Percentiles rank a stretch among this genome's conserved stretches.
Evolutionary conservation across 352 stramenopile species (phyloP).

Genomic region (Globisporangium paroecandrum): DNA sequence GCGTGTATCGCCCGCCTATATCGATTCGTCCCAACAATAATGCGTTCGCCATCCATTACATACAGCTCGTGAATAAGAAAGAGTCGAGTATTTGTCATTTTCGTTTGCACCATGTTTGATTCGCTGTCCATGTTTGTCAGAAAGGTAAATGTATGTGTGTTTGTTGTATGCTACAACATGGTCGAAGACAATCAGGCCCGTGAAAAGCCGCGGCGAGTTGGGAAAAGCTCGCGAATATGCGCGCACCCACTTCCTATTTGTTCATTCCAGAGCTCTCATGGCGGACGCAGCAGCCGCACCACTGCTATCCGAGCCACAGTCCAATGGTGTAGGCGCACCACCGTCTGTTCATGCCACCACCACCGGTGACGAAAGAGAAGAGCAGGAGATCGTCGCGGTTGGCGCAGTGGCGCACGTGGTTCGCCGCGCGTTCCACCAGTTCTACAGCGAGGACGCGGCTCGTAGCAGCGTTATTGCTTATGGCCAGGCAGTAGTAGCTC

Average conservation of each 20-base stretch:
- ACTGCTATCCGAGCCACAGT: too few species aligned
- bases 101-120: not conserved
- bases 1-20: not conserved
- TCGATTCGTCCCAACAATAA: not conserved
- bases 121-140: too few species aligned
- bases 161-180: not conserved
- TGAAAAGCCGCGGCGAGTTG: conserved; percentile 9
- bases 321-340: not conserved
- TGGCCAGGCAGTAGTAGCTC: not conserved
- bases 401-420: conserved; percentile 73
- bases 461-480: not conserved
- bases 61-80: not conserved
- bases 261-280: not conserved
- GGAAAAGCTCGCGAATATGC: conserved; percentile 2
- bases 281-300: not conserved
- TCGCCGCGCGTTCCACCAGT: conserved; percentile 61
- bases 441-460: conserved; percentile 28
- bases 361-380: conserved; percentile 11
- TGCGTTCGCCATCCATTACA: not conserved
- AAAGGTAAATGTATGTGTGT: not conserved
- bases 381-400: conserved; percentile 63
- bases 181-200: not conserved
- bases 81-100: not conserved
- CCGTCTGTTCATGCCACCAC: not conserved
- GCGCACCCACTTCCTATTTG: not conserved